phyloP scores from a whole-genome alignment of 768 basidiomycete genomes.

The Hygrophorus russula region DNA sequence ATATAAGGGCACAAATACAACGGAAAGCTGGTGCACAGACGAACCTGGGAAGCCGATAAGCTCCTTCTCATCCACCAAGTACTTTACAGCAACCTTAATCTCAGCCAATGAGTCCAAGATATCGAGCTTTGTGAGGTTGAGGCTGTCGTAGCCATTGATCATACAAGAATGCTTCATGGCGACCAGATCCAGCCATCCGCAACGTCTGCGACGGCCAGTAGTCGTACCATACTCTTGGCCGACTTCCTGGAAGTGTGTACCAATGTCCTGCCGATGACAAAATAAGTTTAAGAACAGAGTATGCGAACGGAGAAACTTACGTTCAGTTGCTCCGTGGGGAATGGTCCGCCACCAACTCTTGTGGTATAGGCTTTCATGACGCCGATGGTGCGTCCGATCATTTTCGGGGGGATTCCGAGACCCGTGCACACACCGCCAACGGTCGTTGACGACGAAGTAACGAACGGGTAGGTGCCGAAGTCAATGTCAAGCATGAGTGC shows the following conservation, averaged over 20 bases:
- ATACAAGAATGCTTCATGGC: conserved; percentile 86
- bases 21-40: conserved; percentile 14
- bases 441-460: conserved; percentile 88
- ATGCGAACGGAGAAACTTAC: conserved; percentile 28
- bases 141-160: conserved; percentile 90
- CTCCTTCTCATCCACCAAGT: conserved; percentile 67
- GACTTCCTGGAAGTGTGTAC: conserved; percentile 85
- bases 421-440: conserved; percentile 97
- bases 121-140: conserved; percentile 97
- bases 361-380: conserved; percentile 99
- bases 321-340: conserved; percentile 92
- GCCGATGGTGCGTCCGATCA: conserved; percentile 79
- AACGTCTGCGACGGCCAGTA: conserved; percentile 85
- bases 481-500: conserved; percentile 98
- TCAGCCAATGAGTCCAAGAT: conserved; percentile 75
- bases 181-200: conserved; percentile 97
- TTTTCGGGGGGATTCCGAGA: conserved; percentile 88
- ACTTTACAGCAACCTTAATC: conserved; percentile 82
- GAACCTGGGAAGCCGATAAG: conserved; percentile 80
- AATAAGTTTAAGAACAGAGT: neutral
- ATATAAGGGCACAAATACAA: neutral
- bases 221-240: conserved; percentile 88
- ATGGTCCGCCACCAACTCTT: conserved; percentile 95
- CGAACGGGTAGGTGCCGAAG: conserved; percentile 96
- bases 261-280: conserved; percentile 46